Conservation (phyloP, 2,329 filamentous ascomycete species). For the Lecanicillium sp. region DNA sequence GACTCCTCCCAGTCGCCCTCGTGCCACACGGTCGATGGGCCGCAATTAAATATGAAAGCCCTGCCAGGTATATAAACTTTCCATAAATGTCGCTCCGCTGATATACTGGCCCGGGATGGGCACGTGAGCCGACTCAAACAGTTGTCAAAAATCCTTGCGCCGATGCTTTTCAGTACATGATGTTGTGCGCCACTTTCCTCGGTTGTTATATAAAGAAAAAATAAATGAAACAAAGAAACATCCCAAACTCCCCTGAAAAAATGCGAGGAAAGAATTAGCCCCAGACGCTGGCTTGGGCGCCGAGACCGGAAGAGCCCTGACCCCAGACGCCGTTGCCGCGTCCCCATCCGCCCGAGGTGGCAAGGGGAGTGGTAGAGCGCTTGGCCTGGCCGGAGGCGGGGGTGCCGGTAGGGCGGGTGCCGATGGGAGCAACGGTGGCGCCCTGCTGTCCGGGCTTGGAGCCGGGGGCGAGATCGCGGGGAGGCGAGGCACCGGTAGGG, state of each 20-base stretch:
- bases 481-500: conserved; percentile 70
- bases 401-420: conserved; percentile 70
- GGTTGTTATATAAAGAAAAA: conserved; percentile 3
- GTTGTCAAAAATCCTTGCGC: conserved; percentile 2
- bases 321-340: conserved; percentile 81
- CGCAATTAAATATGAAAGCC: conserved; percentile 6
- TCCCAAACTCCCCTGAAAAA: conserved; percentile 12
- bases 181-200: neutral
- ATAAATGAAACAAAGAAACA: conserved; percentile 18
- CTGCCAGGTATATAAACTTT: conserved; percentile 6
- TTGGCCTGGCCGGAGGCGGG: conserved; percentile 53
- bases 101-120: conserved; percentile 5
- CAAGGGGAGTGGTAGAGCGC: conserved; percentile 80
- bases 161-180: conserved; percentile 2
- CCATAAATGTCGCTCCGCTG: conserved; percentile 2
- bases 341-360: conserved; percentile 84
- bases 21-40: conserved; percentile 10
- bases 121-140: neutral
- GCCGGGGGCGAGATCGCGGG: conserved; percentile 53
- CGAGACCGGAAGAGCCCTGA: conserved; percentile 70
- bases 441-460: conserved; percentile 49
- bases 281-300: conserved; percentile 91
- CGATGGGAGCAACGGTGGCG: conserved; percentile 80
- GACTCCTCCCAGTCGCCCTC: conserved; percentile 4
- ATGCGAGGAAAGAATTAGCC: conserved; percentile 47